Conservation (phyloP, 116 monocot species). For the Phalaenopsis hybrid region DNA sequence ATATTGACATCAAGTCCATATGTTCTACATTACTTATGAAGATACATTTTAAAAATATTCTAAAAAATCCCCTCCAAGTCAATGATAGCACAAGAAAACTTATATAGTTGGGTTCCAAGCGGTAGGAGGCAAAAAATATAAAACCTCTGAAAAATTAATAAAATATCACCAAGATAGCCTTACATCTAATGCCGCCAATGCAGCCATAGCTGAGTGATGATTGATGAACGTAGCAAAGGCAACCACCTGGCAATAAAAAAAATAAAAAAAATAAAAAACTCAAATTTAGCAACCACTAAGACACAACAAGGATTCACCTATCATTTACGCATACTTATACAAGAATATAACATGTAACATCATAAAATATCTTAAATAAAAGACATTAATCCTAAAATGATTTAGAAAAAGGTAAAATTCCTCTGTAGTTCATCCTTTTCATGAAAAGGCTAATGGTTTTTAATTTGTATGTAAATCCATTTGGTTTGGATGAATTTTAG, state of each 20-base stretch:
- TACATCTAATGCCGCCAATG: constrained; percentile 66
- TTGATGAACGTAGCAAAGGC: constrained; percentile 71
- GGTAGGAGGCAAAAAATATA: too few species aligned
- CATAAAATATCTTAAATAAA: background rate
- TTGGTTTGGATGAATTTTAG: too few species aligned
- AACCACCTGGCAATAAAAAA: constrained; percentile 41
- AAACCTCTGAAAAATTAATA: background rate
- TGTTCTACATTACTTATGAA: background rate
- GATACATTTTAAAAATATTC: background rate
- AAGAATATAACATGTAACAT: background rate
- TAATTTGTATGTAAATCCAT: too few species aligned
- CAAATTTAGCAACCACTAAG: background rate
- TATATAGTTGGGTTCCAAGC: background rate
- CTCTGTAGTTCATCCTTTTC: too few species aligned
- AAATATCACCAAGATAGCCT: constrained; percentile 7
- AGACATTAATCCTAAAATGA: background rate
- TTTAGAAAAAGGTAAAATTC: background rate
- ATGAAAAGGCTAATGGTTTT: too few species aligned
- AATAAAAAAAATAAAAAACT: background rate
- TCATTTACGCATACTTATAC: background rate
- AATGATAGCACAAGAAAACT: background rate
- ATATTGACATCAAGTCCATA: too few species aligned
- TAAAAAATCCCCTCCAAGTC: background rate
- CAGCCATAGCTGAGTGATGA: constrained; percentile 61
- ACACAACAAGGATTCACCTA: background rate